Evolutionary conservation across 1,284 basidiomycete genomes (phyloP).

Genomic region (Ganoderma leucocontextum): DNA sequence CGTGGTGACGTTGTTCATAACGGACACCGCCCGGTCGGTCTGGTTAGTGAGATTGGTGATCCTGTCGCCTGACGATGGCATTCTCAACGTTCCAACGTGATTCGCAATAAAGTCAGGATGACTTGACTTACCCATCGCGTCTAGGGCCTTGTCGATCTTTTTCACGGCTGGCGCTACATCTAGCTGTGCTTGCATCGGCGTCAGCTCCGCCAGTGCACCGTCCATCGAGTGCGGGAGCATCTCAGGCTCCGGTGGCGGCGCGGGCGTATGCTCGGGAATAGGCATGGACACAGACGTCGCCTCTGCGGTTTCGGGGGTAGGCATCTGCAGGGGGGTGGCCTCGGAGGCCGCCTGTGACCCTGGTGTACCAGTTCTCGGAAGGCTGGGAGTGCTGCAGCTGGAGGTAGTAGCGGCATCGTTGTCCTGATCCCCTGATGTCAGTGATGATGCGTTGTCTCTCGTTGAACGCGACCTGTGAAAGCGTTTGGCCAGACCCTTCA

Average conservation of each 20-base stretch:
- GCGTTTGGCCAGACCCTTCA: background rate
- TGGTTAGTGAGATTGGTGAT: background rate
- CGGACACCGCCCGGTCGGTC: slow-evolving; percentile 7
- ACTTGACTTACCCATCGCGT: slow-evolving; percentile 6
- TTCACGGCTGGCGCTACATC: slow-evolving; percentile 10
- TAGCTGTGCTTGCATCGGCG: slow-evolving; percentile 9
- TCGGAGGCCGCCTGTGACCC: background rate
- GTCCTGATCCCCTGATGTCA: background rate
- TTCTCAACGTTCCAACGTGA: too few relatives aligned
- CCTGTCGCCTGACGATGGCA: background rate
- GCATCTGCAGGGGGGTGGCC: background rate
- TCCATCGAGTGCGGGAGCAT: slow-evolving; percentile 16
- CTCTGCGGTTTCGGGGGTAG: background rate
- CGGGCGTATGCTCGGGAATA: background rate
- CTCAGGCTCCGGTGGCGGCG: background rate
- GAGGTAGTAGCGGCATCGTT: background rate
- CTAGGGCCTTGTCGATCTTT: slow-evolving; percentile 10
- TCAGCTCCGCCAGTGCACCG: slow-evolving; percentile 8
- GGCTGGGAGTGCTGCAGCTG: background rate
- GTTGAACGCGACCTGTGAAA: slow-evolving; percentile 4
- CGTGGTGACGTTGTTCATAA: background rate
- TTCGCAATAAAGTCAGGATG: background rate
- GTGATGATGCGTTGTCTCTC: background rate
- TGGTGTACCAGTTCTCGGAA: background rate
- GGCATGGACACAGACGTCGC: background rate